phyloP scores from a whole-genome alignment of 2,329 filamentous ascomycete genomes.

The Botryosphaeria agaves region DNA sequence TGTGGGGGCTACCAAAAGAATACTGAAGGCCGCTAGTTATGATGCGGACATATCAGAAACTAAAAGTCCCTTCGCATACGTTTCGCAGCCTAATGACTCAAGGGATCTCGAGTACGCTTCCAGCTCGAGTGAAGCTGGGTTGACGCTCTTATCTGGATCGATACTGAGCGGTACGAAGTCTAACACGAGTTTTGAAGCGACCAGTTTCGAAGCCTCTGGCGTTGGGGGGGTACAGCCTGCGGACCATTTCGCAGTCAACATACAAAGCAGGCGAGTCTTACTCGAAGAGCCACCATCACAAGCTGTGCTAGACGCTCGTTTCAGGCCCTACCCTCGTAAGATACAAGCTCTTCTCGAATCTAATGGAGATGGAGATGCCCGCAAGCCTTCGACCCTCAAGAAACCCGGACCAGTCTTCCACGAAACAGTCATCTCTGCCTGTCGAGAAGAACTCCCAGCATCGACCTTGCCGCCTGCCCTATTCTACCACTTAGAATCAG shows the following conservation, averaged over 20 bases:
- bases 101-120: constrained; percentile 19
- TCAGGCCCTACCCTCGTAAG: not conserved
- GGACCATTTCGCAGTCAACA: constrained; percentile 35
- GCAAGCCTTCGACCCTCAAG: not conserved
- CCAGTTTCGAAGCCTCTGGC: constrained; percentile 32
- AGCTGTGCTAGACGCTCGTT: not conserved
- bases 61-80: constrained; percentile 13
- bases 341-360: not conserved
- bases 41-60: constrained; percentile 8
- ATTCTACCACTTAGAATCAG: constrained; percentile 18
- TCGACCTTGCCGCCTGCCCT: constrained; percentile 27
- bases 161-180: constrained; percentile 10
- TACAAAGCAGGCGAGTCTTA: constrained; percentile 13
- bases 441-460: constrained; percentile 43
- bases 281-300: constrained; percentile 1
- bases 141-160: constrained; percentile 18
- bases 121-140: constrained; percentile 11
- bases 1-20: too few relatives aligned
- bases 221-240: constrained; percentile 43
- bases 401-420: constrained; percentile 29
- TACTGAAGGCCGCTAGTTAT: too few relatives aligned
- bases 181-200: constrained; percentile 10
- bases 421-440: constrained; percentile 46
- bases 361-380: too few relatives aligned
- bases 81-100: constrained; percentile 12